Evolutionary conservation across 495 filamentous ascomycete genomes (phyloP), one percentile per base, ranked within the genome.

Genomic region (Mytilinidion resinicola): DNA sequence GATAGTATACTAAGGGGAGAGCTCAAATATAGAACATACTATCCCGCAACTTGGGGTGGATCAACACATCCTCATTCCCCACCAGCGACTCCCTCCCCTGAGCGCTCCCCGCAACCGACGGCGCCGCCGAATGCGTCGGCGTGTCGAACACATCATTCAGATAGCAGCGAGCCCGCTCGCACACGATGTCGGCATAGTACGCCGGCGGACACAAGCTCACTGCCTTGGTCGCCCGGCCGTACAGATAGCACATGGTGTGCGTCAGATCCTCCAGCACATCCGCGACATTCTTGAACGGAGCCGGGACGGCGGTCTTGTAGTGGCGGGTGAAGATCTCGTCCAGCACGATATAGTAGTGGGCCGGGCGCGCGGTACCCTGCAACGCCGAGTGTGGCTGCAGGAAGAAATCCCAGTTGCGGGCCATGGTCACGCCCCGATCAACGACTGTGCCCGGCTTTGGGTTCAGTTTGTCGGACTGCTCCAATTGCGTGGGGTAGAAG

Each of bases 101-200:
- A 21, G 46, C 39, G 8, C 44, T 53, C 15, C 60, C 54, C 48
- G 47, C 17, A 38, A 55, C 50, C 34, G 51, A 50, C 42, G 34
- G 53, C 50, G 57, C 50, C 35, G 37, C 54, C 7, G 44, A 46
- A 12, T 46, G 44, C 51, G 39, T 20, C 35, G 57, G 50, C 20
- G 75, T 73, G 36, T 83, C 80, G 54, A 85, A 86, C 8, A 82
- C 56, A 42, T 80, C 77, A 5, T 74, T 70, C 33, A 88, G 70
- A 66, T 90, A 89, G 52, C 81, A 79, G 7, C 88, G 74, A 0
- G 86, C 84, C 1, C 88, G 77, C 33, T 83, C 82, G 57, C 86
- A 90, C 3, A 87, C 81, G 12, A 90, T 70, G 69, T 95, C 88
- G 1, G 89, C 88, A 63, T 91, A 91, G 72, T 90, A 91, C 2